Evolutionary conservation across 1,284 basidiomycete species (phyloP), one percentile per base, ranked within the genome.

Genomic region (Trichosporon asahii): DNA sequence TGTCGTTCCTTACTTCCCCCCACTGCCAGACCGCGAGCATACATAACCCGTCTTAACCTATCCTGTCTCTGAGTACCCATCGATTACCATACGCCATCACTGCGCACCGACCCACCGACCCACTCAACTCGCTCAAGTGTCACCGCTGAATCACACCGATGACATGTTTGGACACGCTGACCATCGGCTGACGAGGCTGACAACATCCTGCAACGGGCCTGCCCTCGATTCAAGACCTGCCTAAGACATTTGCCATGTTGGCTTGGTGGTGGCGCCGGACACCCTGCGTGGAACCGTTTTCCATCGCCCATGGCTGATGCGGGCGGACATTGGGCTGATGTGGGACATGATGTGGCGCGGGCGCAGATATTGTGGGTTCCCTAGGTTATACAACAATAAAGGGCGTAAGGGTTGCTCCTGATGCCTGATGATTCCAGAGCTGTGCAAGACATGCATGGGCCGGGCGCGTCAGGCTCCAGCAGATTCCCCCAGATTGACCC

Each of bases 331-430:
- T 31, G 55, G 55, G 55, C 55, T 60, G 55, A 55, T 61, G 29
- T 61, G 57, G 57, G 57, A 61, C 29, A 61, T 61, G 57, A 61
- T 61, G 57, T 33, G 57, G 57, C 57, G 57, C 57, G 9, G 27
- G 57, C 29, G 57, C 57, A 61, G 27, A 61, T 33, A 61, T 61
- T 61, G 57, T 61, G 57, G 57, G 57, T 61, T 61, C 57, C 55
- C 29, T 61, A 29, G 29, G 27, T 31, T 61, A 61, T 33, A 33
- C 57, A 25, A 61, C 57, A n/a, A 61, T n/a, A 61, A 61, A 3
- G 57, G 27, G 27, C 29, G 57, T 53, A 18, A 33, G 29, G 29
- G 14, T 18, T 3, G 29, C 57, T 33, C 57, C 29, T 61, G 57
- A 33, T n/a, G 57, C 57, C 57, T 61, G 27, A 29, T 18, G 57